A percentile compares a stretch with the other conserved stretches of the same genome.
These are phyloP conservation scores for Yamadazyma triangularis DNA, from an alignment of 1,139 yeast genomes.

Conservation along the genomic window DNA sequence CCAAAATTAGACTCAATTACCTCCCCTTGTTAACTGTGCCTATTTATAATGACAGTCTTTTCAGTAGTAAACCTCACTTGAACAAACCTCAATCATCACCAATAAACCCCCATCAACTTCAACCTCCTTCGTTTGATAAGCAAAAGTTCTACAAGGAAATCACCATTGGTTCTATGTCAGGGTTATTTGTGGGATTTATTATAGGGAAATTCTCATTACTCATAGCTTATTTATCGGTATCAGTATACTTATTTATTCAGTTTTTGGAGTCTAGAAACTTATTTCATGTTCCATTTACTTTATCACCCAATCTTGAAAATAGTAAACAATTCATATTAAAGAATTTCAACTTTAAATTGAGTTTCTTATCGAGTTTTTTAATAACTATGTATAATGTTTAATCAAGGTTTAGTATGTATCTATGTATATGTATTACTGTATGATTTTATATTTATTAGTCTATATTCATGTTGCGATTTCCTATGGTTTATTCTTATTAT, in stretches of 20 bases:
- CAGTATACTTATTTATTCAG: conserved; percentile 50
- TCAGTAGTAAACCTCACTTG: too few species aligned
- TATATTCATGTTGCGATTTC: conserved; percentile 1
- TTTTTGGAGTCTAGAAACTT: conserved; percentile 59
- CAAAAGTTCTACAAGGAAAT: conserved; percentile 52
- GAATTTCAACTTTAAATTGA: conserved; percentile 61
- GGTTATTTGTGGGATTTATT: conserved; percentile 57
- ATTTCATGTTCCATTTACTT: conserved; percentile 40
- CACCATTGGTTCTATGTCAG: conserved; percentile 65
- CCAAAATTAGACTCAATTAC: neutral
- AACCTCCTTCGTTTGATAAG: conserved; percentile 1
- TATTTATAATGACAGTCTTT: conserved; percentile 4
- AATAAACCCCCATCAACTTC: neutral
- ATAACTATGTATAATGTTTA: conserved; percentile 62
- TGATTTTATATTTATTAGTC: neutral
- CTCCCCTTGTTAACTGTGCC: conserved; percentile 5
- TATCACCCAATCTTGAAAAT: conserved; percentile 11
- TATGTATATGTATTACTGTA: too few species aligned
- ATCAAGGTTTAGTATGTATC: neutral
- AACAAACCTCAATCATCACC: neutral
- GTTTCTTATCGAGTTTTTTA: conserved; percentile 54
- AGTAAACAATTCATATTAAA: conserved; percentile 52
- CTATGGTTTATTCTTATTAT: conserved; percentile 1
- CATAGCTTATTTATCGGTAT: conserved; percentile 49
- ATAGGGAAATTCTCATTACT: conserved; percentile 63